Evolutionary conservation across 192 early-diverging fungal genomes (phyloP).

Genomic region (Oehlia diaphana): DNA sequence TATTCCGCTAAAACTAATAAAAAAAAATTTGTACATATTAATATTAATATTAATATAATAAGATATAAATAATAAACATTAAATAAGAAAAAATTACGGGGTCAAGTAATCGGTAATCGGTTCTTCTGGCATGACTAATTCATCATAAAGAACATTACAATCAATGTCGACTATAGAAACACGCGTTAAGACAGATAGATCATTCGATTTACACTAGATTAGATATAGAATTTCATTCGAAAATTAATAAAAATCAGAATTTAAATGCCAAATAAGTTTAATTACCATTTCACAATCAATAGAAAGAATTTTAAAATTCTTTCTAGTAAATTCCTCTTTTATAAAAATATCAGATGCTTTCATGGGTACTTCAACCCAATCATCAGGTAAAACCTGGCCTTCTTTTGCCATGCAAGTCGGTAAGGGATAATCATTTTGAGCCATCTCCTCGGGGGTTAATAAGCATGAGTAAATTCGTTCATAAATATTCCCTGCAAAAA

Average conservation of each 20-base stretch:
- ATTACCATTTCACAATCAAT: conserved; percentile 68
- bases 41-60: background rate
- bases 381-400: background rate
- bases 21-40: background rate
- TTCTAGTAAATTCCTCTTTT: background rate
- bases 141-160: conserved; percentile 46
- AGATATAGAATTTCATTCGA: background rate
- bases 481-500: background rate
- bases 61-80: background rate
- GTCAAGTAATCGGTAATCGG: conserved; percentile 57
- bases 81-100: conserved; percentile 34
- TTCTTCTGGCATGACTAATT: conserved; percentile 53
- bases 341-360: background rate
- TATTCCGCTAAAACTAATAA: conserved; percentile 41
- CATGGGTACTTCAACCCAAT: background rate
- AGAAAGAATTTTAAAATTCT: conserved; percentile 31
- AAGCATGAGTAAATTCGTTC: background rate
- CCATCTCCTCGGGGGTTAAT: background rate
- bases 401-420: background rate
- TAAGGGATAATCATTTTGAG: background rate
- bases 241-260: background rate
- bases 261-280: background rate
- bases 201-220: conserved; percentile 34
- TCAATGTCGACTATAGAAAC: conserved; percentile 49
- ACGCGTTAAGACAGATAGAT: conserved; percentile 51